A percentile compares a stretch with the other conserved stretches of the same genome.
Evolutionary conservation across 139 green algal species (phyloP).

Genomic region (Asterochloris sp.): DNA sequence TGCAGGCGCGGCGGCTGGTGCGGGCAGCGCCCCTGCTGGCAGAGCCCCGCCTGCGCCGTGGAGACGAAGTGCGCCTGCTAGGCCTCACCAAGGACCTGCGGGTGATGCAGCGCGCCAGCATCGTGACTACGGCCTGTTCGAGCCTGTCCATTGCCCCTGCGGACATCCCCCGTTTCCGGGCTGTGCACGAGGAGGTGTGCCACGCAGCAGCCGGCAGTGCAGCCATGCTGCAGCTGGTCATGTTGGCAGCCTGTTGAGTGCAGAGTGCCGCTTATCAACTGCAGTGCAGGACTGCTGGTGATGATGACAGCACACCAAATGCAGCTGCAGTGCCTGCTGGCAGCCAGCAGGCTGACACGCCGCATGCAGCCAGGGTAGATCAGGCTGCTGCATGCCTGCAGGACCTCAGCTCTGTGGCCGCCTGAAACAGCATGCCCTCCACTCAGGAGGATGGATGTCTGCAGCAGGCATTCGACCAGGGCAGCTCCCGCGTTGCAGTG

Average conservation of each 20-base stretch:
- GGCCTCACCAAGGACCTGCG: conserved; percentile 67
- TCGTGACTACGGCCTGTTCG: conserved; percentile 69
- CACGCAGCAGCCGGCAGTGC: not conserved
- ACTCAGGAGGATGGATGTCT: not conserved
- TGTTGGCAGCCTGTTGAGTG: no score
- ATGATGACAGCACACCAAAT: no score
- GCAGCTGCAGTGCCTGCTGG: not conserved
- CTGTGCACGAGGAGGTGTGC: conserved; percentile 82
- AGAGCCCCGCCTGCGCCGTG: conserved; percentile 27
- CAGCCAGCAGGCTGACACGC: not conserved
- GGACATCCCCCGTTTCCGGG: conserved; percentile 69
- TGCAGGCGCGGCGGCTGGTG: conserved; percentile 44
- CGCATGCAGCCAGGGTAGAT: not conserved
- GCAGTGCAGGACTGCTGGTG: no score
- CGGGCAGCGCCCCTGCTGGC: conserved; percentile 27
- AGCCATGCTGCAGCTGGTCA: not conserved
- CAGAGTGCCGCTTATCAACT: no score
- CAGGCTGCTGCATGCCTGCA: not conserved
- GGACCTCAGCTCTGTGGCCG: not conserved
- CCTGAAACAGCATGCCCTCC: not conserved
- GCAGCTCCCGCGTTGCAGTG: not conserved
- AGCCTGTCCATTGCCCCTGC: conserved; percentile 51
- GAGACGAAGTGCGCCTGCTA: conserved; percentile 63
- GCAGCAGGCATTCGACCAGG: not conserved
- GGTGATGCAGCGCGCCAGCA: conserved; percentile 65